Conservation (phyloP, 192 early-diverging fungal species). For the Rhizoclosmatium globosum region DNA sequence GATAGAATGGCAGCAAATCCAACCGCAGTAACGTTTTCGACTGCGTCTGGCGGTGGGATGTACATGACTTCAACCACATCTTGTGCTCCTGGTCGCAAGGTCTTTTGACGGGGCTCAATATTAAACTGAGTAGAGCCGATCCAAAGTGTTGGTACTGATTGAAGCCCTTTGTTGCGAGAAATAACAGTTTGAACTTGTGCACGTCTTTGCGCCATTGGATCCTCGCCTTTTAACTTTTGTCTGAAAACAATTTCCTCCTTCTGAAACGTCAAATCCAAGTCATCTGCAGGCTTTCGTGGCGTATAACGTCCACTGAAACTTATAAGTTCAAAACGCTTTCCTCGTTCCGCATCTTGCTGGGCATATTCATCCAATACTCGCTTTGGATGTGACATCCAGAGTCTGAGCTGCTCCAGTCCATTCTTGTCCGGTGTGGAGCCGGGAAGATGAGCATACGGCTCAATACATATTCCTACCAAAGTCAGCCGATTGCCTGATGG, state of each 20-base stretch:
- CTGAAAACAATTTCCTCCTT: slow-evolving; percentile 56
- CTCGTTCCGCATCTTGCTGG: slow-evolving; percentile 41
- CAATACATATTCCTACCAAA: slow-evolving; percentile 64
- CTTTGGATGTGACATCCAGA: slow-evolving; percentile 69
- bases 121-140: slow-evolving; percentile 57
- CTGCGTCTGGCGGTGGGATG: slow-evolving; percentile 51
- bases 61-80: slow-evolving; percentile 59
- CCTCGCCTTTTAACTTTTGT: slow-evolving; percentile 15
- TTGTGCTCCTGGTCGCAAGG: slow-evolving; percentile 45
- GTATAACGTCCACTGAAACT: slow-evolving; percentile 24
- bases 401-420: slow-evolving; percentile 56
- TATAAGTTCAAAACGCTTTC: slow-evolving; percentile 47
- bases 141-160: slow-evolving; percentile 37
- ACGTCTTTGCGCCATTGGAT: slow-evolving; percentile 36
- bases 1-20: slow-evolving; percentile 59
- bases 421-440: slow-evolving; percentile 59
- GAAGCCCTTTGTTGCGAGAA: slow-evolving; percentile 8
- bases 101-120: slow-evolving; percentile 55
- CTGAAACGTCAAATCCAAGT: slow-evolving; percentile 45
- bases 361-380: slow-evolving; percentile 60
- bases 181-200: slow-evolving; percentile 32
- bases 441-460: slow-evolving; percentile 55
- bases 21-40: slow-evolving; percentile 47
- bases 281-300: slow-evolving; percentile 25
- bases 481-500: slow-evolving; percentile 45